phyloP scores from a whole-genome alignment of 352 stramenopile species.

The Phytophthora litchii region DNA sequence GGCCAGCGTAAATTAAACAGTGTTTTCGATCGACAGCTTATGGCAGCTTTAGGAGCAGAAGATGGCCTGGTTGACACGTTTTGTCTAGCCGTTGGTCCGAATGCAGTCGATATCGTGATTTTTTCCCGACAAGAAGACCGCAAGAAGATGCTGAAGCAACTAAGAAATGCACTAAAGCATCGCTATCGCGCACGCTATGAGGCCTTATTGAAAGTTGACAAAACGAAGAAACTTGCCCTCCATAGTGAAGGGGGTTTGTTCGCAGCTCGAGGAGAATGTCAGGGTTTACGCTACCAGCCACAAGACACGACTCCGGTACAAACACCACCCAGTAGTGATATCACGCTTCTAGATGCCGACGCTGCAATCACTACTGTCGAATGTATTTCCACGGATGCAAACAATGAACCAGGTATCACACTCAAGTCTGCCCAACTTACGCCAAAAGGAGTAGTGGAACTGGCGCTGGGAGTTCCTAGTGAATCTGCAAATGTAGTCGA shows the following conservation, averaged over 20 bases:
- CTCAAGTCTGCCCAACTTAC: too few species aligned
- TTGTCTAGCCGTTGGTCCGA: slow-evolving; percentile 21
- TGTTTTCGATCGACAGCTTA: slow-evolving; percentile 34
- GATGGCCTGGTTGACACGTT: slow-evolving; percentile 27
- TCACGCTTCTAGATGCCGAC: slow-evolving; percentile 11
- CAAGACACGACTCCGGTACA: background rate
- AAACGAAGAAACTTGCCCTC: slow-evolving; percentile 2
- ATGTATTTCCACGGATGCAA: background rate
- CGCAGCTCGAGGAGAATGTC: background rate
- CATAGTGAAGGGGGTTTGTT: slow-evolving; percentile 8
- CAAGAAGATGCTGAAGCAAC: slow-evolving; percentile 25
- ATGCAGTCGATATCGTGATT: slow-evolving; percentile 33
- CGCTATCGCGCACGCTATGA: slow-evolving; percentile 25
- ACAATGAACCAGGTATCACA: background rate
- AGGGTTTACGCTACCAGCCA: background rate
- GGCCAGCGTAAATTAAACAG: slow-evolving; percentile 37
- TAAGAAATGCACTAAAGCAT: slow-evolving; percentile 10
- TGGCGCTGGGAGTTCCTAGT: too few species aligned
- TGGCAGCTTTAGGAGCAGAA: slow-evolving; percentile 31
- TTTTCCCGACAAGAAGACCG: slow-evolving; percentile 27
- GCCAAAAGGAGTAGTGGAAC: too few species aligned
- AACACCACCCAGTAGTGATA: slow-evolving; percentile 5
- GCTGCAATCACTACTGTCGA: background rate
- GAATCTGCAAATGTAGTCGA: too few species aligned
- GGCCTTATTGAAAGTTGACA: slow-evolving; percentile 9